These are phyloP conservation scores for Russula sp. DNA, from an alignment of 768 basidiomycete genomes.

Conservation along the genomic window DNA sequence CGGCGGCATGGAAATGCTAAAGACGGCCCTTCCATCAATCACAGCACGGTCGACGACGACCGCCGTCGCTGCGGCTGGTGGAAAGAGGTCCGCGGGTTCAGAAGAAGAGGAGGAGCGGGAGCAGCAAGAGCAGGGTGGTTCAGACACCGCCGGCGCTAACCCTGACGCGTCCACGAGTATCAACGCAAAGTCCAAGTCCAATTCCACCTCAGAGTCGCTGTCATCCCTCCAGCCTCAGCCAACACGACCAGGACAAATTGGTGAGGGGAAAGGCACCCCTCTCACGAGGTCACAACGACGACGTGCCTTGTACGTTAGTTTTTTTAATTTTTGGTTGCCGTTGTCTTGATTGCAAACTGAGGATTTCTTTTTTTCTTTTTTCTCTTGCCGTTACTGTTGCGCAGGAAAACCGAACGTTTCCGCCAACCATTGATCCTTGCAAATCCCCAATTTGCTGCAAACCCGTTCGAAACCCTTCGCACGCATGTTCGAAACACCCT, in stretches of 20 bases:
- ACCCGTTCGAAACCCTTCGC: slow-evolving; percentile 74
- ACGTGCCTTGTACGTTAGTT: slow-evolving; percentile 51
- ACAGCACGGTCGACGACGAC: slow-evolving; percentile 3
- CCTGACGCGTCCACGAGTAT: not conserved
- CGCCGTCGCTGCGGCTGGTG: not conserved
- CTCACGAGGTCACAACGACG: slow-evolving; percentile 62
- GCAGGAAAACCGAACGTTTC: slow-evolving; percentile 59
- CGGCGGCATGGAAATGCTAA: slow-evolving; percentile 33
- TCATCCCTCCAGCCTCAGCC: not conserved
- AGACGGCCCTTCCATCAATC: slow-evolving; percentile 49
- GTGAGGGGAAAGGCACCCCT: slow-evolving; percentile 53
- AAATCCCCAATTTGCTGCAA: slow-evolving; percentile 56
- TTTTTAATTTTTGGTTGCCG: not conserved
- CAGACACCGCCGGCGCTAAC: not conserved
- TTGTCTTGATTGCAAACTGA: not conserved
- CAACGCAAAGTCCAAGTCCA: not conserved
- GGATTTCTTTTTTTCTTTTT: slow-evolving; percentile 10
- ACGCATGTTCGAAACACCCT: slow-evolving; percentile 77
- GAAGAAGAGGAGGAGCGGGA: not conserved
- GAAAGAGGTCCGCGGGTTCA: slow-evolving; percentile 14
- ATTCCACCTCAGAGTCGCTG: too few species aligned
- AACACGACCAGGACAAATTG: slow-evolving; percentile 51
- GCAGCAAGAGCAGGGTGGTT: not conserved
- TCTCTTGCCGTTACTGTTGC: not conserved
- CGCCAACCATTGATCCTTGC: slow-evolving; percentile 65